Evolutionary conservation across 805 yeast species (phyloP).

Genomic region (Lipomyces yamadae): DNA sequence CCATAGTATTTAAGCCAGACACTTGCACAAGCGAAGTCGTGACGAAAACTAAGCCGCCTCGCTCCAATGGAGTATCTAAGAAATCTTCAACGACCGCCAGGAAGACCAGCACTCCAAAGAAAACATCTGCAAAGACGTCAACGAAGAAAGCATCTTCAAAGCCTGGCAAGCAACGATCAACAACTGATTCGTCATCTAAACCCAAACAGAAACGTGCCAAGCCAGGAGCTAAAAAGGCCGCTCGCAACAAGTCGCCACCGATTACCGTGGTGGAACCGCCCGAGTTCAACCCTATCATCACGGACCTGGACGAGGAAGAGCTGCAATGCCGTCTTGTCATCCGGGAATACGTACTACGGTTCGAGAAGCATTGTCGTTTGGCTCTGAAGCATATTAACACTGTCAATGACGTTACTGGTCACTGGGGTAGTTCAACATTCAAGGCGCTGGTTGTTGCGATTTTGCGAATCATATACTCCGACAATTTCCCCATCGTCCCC

Average conservation of each 20-base stretch:
- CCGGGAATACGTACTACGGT: slow-evolving; percentile 48
- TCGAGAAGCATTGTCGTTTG: slow-evolving; percentile 47
- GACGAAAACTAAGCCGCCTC: slow-evolving; percentile 13
- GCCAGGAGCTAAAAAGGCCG: slow-evolving; percentile 23
- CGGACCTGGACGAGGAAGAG: slow-evolving; percentile 40
- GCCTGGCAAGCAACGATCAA: slow-evolving; percentile 12
- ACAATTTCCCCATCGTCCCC: slow-evolving; percentile 40
- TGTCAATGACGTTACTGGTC: slow-evolving; percentile 46
- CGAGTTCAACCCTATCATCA: slow-evolving; percentile 39
- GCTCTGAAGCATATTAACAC: slow-evolving; percentile 44
- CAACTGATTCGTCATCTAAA: slow-evolving; percentile 7
- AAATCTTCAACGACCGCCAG: slow-evolving; percentile 13
- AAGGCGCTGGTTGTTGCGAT: slow-evolving; percentile 45
- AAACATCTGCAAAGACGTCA: background rate
- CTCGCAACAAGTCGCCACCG: slow-evolving; percentile 31
- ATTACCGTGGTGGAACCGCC: slow-evolving; percentile 40
- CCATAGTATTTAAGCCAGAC: slow-evolving; percentile 20
- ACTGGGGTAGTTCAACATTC: slow-evolving; percentile 47
- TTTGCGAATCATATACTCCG: slow-evolving; percentile 44
- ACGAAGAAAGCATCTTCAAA: slow-evolving; percentile 9
- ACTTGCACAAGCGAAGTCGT: background rate
- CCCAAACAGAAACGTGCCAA: slow-evolving; percentile 14
- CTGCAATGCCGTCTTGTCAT: slow-evolving; percentile 46
- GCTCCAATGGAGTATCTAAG: slow-evolving; percentile 4
- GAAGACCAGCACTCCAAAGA: background rate